These are phyloP conservation scores for Polytolypa hystricis DNA, from an alignment of 2,329 filamentous ascomycete genomes.

Conservation along the genomic window DNA sequence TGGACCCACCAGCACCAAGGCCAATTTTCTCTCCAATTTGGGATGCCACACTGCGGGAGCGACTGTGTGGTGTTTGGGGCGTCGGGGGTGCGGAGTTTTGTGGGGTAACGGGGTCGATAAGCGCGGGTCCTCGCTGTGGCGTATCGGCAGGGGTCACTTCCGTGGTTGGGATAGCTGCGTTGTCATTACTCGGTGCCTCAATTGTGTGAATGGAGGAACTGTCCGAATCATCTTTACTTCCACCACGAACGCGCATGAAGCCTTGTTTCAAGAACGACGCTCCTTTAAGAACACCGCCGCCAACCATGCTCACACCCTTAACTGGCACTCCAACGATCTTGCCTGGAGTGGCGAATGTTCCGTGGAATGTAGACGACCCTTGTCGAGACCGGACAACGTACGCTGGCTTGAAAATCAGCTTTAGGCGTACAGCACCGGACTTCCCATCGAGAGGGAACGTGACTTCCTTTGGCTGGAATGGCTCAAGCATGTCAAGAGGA, in stretches of 20 bases:
- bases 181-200: constrained; percentile 6
- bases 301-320: constrained; percentile 75
- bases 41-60: constrained; percentile 39
- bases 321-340: constrained; percentile 93
- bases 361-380: constrained; percentile 85
- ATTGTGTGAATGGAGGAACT: constrained; percentile 4
- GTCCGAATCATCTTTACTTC: constrained; percentile 26
- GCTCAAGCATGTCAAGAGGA: constrained; percentile 68
- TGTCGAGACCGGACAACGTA: constrained; percentile 81
- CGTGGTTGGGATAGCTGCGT: constrained; percentile 6
- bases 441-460: constrained; percentile 73
- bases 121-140: constrained; percentile 35
- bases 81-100: constrained; percentile 12
- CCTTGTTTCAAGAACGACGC: constrained; percentile 84
- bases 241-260: constrained; percentile 51
- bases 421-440: constrained; percentile 69
- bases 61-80: constrained; percentile 32
- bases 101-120: constrained; percentile 17
- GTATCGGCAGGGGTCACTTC: constrained; percentile 13
- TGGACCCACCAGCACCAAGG: constrained; percentile 35
- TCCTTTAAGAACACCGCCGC: constrained; percentile 75
- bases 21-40: constrained; percentile 42
- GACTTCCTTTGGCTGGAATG: constrained; percentile 70
- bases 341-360: constrained; percentile 75
- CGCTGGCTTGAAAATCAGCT: constrained; percentile 82